Conservation (phyloP, 768 basidiomycete genomes). For the Suillus alpinus region DNA sequence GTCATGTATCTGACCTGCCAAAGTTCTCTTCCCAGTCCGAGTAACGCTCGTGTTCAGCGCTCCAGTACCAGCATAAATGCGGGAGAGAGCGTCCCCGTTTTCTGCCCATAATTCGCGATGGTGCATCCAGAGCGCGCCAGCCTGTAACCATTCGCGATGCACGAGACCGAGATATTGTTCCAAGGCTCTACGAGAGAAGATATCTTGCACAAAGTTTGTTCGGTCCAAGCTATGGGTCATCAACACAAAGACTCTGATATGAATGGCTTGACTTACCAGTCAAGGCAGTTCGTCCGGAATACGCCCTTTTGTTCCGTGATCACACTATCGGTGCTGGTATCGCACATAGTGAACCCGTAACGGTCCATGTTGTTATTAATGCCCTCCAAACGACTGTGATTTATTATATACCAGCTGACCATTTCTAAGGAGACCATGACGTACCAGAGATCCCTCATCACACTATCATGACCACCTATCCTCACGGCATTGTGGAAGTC, state of each 20-base stretch:
- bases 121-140: constrained; percentile 70
- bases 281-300: constrained; percentile 93
- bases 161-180: constrained; percentile 81
- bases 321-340: constrained; percentile 59
- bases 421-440: constrained; percentile 9
- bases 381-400: constrained; percentile 55
- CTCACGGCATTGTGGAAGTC: constrained; percentile 90
- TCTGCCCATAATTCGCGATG: constrained; percentile 98
- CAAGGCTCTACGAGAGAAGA: constrained; percentile 77
- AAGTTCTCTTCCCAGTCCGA: constrained; percentile 87
- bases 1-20: constrained; percentile 57
- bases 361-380: constrained; percentile 65
- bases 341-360: constrained; percentile 85
- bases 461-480: constrained; percentile 82
- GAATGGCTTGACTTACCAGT: constrained; percentile 60
- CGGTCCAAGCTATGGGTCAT: constrained; percentile 72
- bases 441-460: constrained; percentile 71
- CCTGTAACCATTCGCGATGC: constrained; percentile 72
- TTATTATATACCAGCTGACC: constrained; percentile 7
- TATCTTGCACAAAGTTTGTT: constrained; percentile 97
- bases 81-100: constrained; percentile 89
- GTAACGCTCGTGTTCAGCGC: constrained; percentile 97
- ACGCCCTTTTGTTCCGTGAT: constrained; percentile 90
- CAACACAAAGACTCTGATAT: constrained; percentile 5
- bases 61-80: constrained; percentile 92